Evolutionary conservation across 2,329 filamentous ascomycete species (phyloP).

Genomic region (Colletotrichum euphorbiae): DNA sequence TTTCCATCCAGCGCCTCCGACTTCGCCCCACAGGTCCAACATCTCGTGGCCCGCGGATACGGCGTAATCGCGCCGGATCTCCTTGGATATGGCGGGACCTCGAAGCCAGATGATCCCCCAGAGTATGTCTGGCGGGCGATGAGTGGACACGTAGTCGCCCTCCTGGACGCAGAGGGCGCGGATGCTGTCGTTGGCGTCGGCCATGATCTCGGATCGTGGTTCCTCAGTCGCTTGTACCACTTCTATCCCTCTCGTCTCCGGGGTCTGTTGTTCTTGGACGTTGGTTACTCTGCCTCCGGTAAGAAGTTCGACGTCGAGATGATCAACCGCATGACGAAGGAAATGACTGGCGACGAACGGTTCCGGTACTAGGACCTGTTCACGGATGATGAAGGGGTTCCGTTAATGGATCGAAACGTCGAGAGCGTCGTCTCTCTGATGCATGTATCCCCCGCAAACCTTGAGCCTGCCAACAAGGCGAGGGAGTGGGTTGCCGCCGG

Average conservation of each 20-base stretch:
- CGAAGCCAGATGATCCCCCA: conserved; percentile 80
- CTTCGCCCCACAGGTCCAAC: conserved; percentile 53
- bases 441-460: conserved; percentile 31
- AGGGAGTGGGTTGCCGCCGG: conserved; percentile 16
- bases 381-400: conserved; percentile 11
- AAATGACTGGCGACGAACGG: conserved; percentile 28
- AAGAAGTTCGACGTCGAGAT: conserved; percentile 46
- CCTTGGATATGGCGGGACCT: conserved; percentile 84
- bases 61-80: conserved; percentile 58
- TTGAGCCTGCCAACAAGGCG: conserved; percentile 8
- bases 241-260: conserved; percentile 44
- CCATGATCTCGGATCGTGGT: conserved; percentile 51
- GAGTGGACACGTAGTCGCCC: conserved; percentile 81
- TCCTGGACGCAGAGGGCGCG: conserved; percentile 80
- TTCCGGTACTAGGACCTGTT: conserved; percentile 37
- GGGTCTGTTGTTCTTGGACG: conserved; percentile 46
- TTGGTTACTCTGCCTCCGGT: conserved; percentile 46
- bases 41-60: conserved; percentile 52
- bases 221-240: conserved; percentile 46
- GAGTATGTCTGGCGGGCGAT: conserved; percentile 85
- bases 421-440: conserved; percentile 23
- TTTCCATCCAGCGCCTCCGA: conserved; percentile 60
- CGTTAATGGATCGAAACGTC: conserved; percentile 19
- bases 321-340: conserved; percentile 48
- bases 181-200: conserved; percentile 72